Conservation (phyloP, 805 yeast genomes). For the Wickerhamomyces pijperi region DNA sequence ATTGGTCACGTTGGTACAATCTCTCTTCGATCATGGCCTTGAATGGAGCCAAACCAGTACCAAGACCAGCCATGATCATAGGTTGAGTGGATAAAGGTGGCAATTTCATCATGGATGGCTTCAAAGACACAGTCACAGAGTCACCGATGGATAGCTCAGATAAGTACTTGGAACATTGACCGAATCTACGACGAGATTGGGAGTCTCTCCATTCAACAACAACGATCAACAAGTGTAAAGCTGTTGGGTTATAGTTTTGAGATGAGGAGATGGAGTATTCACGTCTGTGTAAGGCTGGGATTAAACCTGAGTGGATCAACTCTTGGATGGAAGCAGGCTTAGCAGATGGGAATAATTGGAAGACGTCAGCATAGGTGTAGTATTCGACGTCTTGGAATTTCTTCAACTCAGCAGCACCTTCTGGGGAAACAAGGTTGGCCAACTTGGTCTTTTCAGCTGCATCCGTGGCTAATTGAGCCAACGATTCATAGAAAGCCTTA, state of each 20-base stretch:
- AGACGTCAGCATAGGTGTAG: constrained; percentile 69
- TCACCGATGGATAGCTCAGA: constrained; percentile 71
- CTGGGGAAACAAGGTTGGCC: constrained; percentile 56
- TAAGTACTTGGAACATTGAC: constrained; percentile 88
- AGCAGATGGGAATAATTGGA: constrained; percentile 71
- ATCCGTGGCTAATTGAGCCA: constrained; percentile 64
- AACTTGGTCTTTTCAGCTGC: constrained; percentile 53
- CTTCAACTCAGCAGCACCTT: constrained; percentile 80
- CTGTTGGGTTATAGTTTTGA: constrained; percentile 83
- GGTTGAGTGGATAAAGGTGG: constrained; percentile 85
- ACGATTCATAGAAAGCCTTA: constrained; percentile 80
- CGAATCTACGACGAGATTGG: constrained; percentile 76
- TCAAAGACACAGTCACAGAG: constrained; percentile 86
- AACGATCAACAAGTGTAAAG: constrained; percentile 83
- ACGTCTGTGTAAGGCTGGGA: constrained; percentile 88
- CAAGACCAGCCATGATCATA: constrained; percentile 92
- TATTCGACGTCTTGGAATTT: constrained; percentile 76
- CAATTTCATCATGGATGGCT: constrained; percentile 94
- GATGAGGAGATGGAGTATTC: constrained; percentile 97
- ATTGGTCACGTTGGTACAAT: constrained; percentile 78
- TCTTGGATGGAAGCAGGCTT: constrained; percentile 58
- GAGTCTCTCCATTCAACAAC: constrained; percentile 94
- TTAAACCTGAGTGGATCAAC: constrained; percentile 41
- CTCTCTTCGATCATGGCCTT: constrained; percentile 95
- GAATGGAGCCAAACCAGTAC: constrained; percentile 97